Base-by-base conservation (phyloP, 106 monocot genomes). In the Agapanthus africanus region DNA sequence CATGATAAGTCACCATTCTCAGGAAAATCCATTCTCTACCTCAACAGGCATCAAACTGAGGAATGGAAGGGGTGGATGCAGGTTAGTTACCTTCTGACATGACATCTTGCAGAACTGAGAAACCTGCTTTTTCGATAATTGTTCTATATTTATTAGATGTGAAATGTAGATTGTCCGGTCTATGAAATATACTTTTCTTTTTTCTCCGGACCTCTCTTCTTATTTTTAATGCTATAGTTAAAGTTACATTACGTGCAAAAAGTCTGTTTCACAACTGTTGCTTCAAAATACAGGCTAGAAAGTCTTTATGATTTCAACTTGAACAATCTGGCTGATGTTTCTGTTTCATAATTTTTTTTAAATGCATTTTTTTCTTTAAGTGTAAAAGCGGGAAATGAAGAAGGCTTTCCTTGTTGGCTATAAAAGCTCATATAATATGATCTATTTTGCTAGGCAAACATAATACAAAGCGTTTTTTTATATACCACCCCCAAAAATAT, bases 11-110 rank as follows among this genome's bases (percentile, higher is more conserved):
- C 89, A 39, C 39, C 89, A 69, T 81, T 99, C 40, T 88, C 89
- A 37, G 92, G 89, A 57, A 99, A 81, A 68, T 90, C 97, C 66
- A 85, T 85, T 54, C 78, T 90, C 38, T 99, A 93, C 54, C 73
- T 99, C 41, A 92, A 99, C 67, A 82, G 97, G 54, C 97, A 99
- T 77, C 97, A 99, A 46, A 99, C 97, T 31, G 97, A 99, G 62
- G 97, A 99, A 78, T 99, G 97, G 97, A 99, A 93, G 74, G 97
- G 97, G 36, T 99, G 97, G 92, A 99, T 99, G 97, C 97, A 99
- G 92, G 97, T 94, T 51, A 33, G 74, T 59, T 54, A n/a, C 5
- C 27, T 36, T 61, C 61, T 61, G n/a, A 61, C 35, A 35, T 61
- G 2, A 30, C n/a, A 0, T 61, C 33, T 19, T 35, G n/a, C 59